Conservation (phyloP, 2,329 filamentous ascomycete species). For the Aspergillus novofumigatus region DNA sequence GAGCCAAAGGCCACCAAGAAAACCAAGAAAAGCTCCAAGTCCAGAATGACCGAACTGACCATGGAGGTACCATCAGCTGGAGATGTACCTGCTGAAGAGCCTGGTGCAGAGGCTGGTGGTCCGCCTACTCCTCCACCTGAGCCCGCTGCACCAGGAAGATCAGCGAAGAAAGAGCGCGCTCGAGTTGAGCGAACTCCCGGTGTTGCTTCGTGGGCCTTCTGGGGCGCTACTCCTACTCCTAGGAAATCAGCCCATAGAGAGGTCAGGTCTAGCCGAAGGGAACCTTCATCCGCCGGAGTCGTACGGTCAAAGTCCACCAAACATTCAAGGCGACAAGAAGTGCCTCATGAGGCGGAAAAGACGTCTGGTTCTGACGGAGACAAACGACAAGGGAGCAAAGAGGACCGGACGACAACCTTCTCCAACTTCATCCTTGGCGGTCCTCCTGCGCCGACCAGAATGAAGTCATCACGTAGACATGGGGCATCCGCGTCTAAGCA, state of each 20-base stretch:
- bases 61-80: constrained; percentile 49
- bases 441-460: constrained; percentile 52
- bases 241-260: constrained; percentile 51
- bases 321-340: constrained; percentile 57
- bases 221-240: constrained; percentile 54
- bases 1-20: constrained; percentile 19
- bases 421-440: constrained; percentile 63
- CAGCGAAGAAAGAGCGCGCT: constrained; percentile 68
- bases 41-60: constrained; percentile 22
- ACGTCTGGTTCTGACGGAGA: constrained; percentile 71
- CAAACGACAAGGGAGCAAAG: constrained; percentile 50
- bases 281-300: constrained; percentile 41
- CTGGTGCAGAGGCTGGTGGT: constrained; percentile 20
- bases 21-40: constrained; percentile 29
- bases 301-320: constrained; percentile 55
- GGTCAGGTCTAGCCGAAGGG: constrained; percentile 31
- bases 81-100: constrained; percentile 28
- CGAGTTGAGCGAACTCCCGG: constrained; percentile 68
- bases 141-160: constrained; percentile 51
- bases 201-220: constrained; percentile 69
- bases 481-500: constrained; percentile 53
- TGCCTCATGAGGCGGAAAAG: constrained; percentile 56
- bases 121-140: constrained; percentile 51
- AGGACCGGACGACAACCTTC: constrained; percentile 56
- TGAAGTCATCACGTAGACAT: constrained; percentile 63